Evolutionary conservation across 2,329 filamentous ascomycete genomes (phyloP).

Genomic region (Ustulina deusta): DNA sequence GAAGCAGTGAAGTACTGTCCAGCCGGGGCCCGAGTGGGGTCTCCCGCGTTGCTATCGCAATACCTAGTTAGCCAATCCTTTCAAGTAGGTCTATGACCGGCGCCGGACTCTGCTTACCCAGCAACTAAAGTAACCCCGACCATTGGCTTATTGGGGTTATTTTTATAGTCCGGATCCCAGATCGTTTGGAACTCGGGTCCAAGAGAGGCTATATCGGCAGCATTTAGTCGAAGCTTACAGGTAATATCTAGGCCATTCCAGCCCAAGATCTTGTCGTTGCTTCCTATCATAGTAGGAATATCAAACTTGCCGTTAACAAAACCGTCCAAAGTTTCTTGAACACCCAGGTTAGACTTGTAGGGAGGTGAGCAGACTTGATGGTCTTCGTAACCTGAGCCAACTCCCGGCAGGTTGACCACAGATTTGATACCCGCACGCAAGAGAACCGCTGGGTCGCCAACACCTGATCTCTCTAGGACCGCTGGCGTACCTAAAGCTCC

Average conservation of each 20-base stretch:
- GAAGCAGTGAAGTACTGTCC: constrained; percentile 21
- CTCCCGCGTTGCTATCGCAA: neutral
- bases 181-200: constrained; percentile 12
- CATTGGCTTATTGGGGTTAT: constrained; percentile 53
- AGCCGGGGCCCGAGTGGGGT: neutral
- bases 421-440: constrained; percentile 49
- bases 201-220: constrained; percentile 17
- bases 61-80: no score
- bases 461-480: constrained; percentile 33
- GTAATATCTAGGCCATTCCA: constrained; percentile 30
- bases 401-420: constrained; percentile 20
- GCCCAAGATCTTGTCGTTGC: constrained; percentile 21
- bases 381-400: constrained; percentile 26
- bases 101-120: neutral
- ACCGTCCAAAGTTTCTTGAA: constrained; percentile 18
- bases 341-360: constrained; percentile 21
- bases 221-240: constrained; percentile 23
- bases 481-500: constrained; percentile 19
- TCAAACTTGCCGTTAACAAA: constrained; percentile 5
- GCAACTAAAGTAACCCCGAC: neutral
- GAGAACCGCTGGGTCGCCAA: constrained; percentile 20
- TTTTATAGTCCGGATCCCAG: constrained; percentile 14
- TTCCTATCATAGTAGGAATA: neutral
- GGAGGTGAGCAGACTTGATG: constrained; percentile 13
- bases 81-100: neutral